Evolutionary conservation across 768 basidiomycete genomes (phyloP), one percentile per base, ranked within the genome.

Genomic region (Psilocybe tampanensis): DNA sequence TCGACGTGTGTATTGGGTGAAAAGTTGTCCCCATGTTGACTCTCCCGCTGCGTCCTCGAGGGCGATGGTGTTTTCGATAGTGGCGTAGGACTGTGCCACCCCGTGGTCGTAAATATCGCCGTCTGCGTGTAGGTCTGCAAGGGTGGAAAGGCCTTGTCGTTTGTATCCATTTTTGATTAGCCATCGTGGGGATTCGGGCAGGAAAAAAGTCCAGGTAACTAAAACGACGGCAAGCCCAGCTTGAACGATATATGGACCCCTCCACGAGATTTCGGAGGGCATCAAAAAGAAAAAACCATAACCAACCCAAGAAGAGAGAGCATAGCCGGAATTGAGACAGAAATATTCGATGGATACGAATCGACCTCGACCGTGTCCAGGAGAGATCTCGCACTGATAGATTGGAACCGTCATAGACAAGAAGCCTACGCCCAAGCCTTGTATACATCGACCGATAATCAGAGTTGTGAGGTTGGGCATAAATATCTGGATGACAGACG

Each of bases 51-150:
- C 48, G 1, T 69, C 55, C 67, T 80, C 64, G 70, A 71, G 53
- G 3, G 58, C 47, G 12, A 71, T 67, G 8, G 67, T 34, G 68
- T 75, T 64, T 74, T 72, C 72, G 32, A 72, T 72, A 51, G 81
- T 80, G 52, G 79, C 75, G 59, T 74, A 84, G 8, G 80, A 77
- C 36, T 72, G 72, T n/a, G 72, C 70, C 48, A 84, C 77, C 26
- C 66, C 64, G 4, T 70, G 71, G 61, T 78, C 73, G 58, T 75
- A 70, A 11, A 71, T 58, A 61, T 86, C 78, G 29, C 85, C 84
- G 0, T 62, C 66, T 0, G 77, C 81, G 55, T 86, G 84, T 17
- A 86, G 72, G 62, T 86, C 84, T n/a, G 85, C 83, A 18, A 86
- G 74, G 36, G 79, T 74, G 18, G 65, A 70, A 12, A 85, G 68